Evolutionary conservation across 2,329 filamentous ascomycete species (phyloP).

Genomic region (Didymella pinodella): DNA sequence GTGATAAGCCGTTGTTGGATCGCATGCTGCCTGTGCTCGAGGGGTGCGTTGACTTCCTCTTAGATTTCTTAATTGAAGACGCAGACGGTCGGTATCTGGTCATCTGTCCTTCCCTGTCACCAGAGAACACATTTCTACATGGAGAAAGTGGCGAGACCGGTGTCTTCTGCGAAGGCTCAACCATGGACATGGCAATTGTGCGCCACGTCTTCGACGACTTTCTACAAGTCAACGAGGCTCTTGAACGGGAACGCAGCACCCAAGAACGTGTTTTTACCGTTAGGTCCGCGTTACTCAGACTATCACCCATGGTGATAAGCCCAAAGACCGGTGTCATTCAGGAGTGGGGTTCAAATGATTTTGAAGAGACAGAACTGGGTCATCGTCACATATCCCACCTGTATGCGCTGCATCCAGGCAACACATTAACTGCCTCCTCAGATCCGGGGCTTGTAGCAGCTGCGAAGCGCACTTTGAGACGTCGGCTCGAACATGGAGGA

Average conservation of each 20-base stretch:
- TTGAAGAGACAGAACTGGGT: slow-evolving; percentile 55
- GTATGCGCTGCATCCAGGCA: slow-evolving; percentile 59
- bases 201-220: slow-evolving; percentile 51
- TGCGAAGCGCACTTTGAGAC: slow-evolving; percentile 42
- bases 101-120: slow-evolving; percentile 52
- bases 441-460: slow-evolving; percentile 46
- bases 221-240: slow-evolving; percentile 18
- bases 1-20: slow-evolving; percentile 26
- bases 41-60: slow-evolving; percentile 50
- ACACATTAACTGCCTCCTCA: slow-evolving; percentile 48
- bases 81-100: slow-evolving; percentile 31
- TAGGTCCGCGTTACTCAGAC: slow-evolving; percentile 14
- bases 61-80: slow-evolving; percentile 51
- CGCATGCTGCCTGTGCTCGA: slow-evolving; percentile 42
- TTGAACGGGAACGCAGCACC: not conserved
- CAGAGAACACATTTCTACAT: slow-evolving; percentile 48
- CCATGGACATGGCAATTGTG: slow-evolving; percentile 59
- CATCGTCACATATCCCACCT: slow-evolving; percentile 62
- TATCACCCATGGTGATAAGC: slow-evolving; percentile 33
- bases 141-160: slow-evolving; percentile 37
- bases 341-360: slow-evolving; percentile 42
- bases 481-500: slow-evolving; percentile 34
- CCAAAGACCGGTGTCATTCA: slow-evolving; percentile 40
- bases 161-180: slow-evolving; percentile 40
- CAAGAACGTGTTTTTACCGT: slow-evolving; percentile 3